Evolutionary conservation across 148 eudicot genomes (phyloP).

Genomic region (Nepenthes gracilis): DNA sequence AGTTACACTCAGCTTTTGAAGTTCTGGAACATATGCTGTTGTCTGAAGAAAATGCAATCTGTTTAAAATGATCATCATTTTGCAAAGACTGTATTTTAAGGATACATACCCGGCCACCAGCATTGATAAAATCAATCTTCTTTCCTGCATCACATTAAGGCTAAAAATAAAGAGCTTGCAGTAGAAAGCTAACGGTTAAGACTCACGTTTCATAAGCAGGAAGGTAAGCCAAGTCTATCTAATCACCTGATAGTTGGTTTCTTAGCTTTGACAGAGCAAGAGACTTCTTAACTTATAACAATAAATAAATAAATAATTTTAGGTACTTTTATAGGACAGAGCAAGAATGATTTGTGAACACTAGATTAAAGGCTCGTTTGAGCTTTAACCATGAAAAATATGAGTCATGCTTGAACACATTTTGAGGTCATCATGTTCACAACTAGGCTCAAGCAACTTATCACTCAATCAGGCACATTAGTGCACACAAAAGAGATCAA

Average conservation of each 20-base stretch:
- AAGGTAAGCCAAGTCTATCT: no score
- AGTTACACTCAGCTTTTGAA: constrained; percentile 60
- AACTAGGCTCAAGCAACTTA: no score
- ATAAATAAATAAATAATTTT: neutral
- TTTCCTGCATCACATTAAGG: constrained; percentile 44
- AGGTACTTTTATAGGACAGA: neutral
- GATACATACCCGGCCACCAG: constrained; percentile 84
- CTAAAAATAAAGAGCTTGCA: neutral
- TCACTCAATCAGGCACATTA: no score
- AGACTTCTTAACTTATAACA: neutral
- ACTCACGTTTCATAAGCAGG: no score
- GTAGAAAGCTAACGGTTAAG: no score
- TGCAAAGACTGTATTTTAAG: neutral
- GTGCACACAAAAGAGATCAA: no score
- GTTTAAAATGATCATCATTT: neutral
- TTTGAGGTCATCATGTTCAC: no score
- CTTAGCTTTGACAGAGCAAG: neutral
- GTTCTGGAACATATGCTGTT: constrained; percentile 83
- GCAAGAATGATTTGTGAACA: neutral
- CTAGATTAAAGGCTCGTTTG: no score
- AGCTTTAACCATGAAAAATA: no score
- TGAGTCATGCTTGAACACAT: no score
- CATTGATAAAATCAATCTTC: constrained; percentile 67
- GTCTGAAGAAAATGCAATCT: constrained; percentile 40
- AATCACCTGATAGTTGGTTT: no score